These are phyloP conservation scores for Ganoderma lucidum DNA, from an alignment of 1,284 basidiomycete species.

Conservation along the genomic window DNA sequence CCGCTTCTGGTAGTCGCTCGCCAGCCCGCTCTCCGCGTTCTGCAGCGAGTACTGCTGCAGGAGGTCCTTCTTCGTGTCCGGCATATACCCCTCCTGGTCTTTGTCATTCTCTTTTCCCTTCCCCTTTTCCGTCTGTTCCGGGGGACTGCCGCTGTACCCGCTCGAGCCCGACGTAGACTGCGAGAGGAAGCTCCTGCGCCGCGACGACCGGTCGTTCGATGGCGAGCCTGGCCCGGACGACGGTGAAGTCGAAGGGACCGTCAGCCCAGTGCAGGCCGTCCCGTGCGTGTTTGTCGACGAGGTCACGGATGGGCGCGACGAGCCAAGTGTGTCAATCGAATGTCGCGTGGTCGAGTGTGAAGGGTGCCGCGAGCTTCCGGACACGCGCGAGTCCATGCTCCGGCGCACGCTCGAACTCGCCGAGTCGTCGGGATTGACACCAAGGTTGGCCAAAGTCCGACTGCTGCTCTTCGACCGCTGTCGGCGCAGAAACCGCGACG, in stretches of 20 bases:
- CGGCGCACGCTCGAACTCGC: conserved; percentile 36
- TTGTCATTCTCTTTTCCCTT: conserved; percentile 22
- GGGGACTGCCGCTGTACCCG: conserved; percentile 5
- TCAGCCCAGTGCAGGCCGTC: conserved; percentile 3
- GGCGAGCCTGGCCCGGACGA: conserved; percentile 20
- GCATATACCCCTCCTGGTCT: conserved; percentile 43
- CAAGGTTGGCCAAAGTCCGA: conserved; percentile 14
- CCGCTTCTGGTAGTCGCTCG: conserved; percentile 94
- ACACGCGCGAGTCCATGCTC: conserved; percentile 33
- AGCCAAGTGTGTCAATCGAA: conserved; percentile 36
- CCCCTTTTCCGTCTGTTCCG: conserved; percentile 4
- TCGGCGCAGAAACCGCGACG: conserved; percentile 39
- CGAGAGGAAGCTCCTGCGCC: conserved; percentile 30
- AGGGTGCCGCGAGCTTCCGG: conserved; percentile 31
- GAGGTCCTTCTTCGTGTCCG: conserved; percentile 57
- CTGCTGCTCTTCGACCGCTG: conserved; percentile 31
- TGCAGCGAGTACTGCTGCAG: conserved; percentile 84
- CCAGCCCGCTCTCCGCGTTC: conserved; percentile 91
- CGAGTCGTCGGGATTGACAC: conserved; percentile 5
- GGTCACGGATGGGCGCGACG: conserved; percentile 31
- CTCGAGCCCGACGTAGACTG: conserved; percentile 16
- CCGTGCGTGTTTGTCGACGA: conserved; percentile 13
- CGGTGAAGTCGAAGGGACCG: conserved; percentile 25
- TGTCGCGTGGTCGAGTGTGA: conserved; percentile 25
- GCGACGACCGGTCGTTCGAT: conserved; percentile 21